phyloP scores from a whole-genome alignment of 1,284 basidiomycete species.

The Coniophora puteana region DNA sequence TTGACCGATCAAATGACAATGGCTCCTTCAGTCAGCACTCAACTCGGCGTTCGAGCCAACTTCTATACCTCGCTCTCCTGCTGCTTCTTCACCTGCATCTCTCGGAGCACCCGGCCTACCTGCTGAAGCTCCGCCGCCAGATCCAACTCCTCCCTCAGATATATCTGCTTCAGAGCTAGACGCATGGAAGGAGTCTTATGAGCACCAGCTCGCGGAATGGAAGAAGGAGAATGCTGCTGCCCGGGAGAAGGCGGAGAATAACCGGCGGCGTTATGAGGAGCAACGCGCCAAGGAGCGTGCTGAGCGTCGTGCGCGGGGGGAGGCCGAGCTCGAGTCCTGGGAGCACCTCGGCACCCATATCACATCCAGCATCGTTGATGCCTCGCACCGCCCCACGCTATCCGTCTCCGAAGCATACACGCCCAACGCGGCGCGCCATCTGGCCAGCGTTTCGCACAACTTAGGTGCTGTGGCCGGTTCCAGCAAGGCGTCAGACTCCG shows the following conservation, averaged over 20 bases:
- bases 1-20: no score
- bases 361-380: constrained; percentile 22
- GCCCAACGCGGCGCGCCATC: no score
- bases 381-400: no score
- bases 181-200: constrained; percentile 61
- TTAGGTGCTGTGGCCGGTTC: constrained; percentile 16
- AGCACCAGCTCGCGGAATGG: constrained; percentile 70
- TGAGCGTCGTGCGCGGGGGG: constrained; percentile 33
- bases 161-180: constrained; percentile 23
- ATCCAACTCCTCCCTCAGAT: constrained; percentile 9
- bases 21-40: constrained; percentile 18
- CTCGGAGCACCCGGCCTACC: constrained; percentile 10
- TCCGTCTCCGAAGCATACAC: no score
- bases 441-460: no score
- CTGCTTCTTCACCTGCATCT: constrained; percentile 15
- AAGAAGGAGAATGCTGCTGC: constrained; percentile 70
- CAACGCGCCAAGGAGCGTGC: constrained; percentile 26
- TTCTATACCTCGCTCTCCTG: constrained; percentile 18
- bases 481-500: constrained; percentile 13
- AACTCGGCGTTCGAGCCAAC: constrained; percentile 23
- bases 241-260: constrained; percentile 70
- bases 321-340: constrained; percentile 44
- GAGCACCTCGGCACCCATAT: constrained; percentile 41
- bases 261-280: constrained; percentile 70
- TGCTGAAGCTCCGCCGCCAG: constrained; percentile 6